Evolutionary conservation across 257 asterid genomes (phyloP), one percentile per base, ranked within the genome.

Genomic region (Petunia secreta): DNA sequence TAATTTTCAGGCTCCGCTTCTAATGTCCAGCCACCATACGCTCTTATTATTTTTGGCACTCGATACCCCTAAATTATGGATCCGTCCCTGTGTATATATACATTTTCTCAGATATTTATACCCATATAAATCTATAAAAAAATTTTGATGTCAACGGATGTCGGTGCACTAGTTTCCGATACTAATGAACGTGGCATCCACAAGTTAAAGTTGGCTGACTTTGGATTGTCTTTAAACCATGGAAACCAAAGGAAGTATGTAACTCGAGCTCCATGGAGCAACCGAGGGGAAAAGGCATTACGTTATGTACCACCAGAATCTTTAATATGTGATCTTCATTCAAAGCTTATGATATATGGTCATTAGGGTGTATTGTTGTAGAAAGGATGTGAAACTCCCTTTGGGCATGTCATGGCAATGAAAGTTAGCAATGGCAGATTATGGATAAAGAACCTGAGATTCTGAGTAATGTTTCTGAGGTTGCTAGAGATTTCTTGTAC

Each of bases 181-280:
- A 1, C 6, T 2, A 11, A 6, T 1, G 66, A 39, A 6, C 1
- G 8, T 10, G 60, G 15, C 4, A 8, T 2, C 2, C 3, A 8
- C 59, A 38, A 4, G 11, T 62, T 80, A 2, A 80, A 80, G 16
- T 46, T 80, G 5, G 83, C 79, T 4, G 83, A 80, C 36, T 69
- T 80, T 15, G 79, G 83, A 11, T 60, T 59, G 38, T 60, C 83
- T 13, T 68, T 13, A 46, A 25, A 43, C 5, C 41, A 8, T 10
- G 57, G 44, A 50, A 50, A 78, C 25, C 25, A 10, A 38, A 62
- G n/a, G 63, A 73, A 16, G 54, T 73, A 59, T 6, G 16, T 16
- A 39, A 38, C 9, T 46, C 6, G 54, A 7, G 50, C 9, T 37
- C 5, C 6, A 55, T 4, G 25, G 14, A 1, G 3, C 44, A 39